Conservation (phyloP, 768 basidiomycete genomes). For the Lentinula raphanica region DNA sequence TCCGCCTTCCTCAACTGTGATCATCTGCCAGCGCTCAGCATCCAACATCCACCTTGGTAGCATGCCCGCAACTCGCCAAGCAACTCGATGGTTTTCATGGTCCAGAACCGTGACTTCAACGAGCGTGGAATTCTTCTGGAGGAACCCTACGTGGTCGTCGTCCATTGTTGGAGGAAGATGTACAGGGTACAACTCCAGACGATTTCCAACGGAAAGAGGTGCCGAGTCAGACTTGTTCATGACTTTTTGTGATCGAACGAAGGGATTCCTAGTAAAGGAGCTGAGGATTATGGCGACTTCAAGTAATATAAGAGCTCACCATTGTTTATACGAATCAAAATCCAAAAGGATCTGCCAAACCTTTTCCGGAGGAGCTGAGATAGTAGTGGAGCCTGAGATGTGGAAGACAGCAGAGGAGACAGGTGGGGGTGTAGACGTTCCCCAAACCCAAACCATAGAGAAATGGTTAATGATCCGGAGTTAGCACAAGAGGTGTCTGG, state of each 20-base stretch:
- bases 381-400: slow-evolving; percentile 23
- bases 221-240: not conserved
- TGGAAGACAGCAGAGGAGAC: slow-evolving; percentile 24
- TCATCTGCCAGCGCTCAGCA: slow-evolving; percentile 60
- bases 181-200: slow-evolving; percentile 42
- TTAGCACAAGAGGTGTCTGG: too few relatives aligned
- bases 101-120: slow-evolving; percentile 48
- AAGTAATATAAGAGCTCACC: slow-evolving; percentile 29
- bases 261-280: slow-evolving; percentile 51
- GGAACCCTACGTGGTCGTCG: slow-evolving; percentile 25
- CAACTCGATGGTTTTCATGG: slow-evolving; percentile 45
- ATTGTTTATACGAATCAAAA: slow-evolving; percentile 57
- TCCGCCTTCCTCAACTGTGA: slow-evolving; percentile 43
- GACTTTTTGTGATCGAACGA: slow-evolving; percentile 30
- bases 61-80: slow-evolving; percentile 42
- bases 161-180: slow-evolving; percentile 59
- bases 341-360: slow-evolving; percentile 32
- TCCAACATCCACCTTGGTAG: slow-evolving; percentile 43
- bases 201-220: slow-evolving; percentile 31
- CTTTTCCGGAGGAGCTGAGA: slow-evolving; percentile 36
- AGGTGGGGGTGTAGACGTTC: slow-evolving; percentile 19
- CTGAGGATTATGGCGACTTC: too few relatives aligned
- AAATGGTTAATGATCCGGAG: too few relatives aligned
- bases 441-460: not conserved
- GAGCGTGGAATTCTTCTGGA: slow-evolving; percentile 35